phyloP scores from a whole-genome alignment of 2,329 filamentous ascomycete genomes.

The Volutella citrinella region DNA sequence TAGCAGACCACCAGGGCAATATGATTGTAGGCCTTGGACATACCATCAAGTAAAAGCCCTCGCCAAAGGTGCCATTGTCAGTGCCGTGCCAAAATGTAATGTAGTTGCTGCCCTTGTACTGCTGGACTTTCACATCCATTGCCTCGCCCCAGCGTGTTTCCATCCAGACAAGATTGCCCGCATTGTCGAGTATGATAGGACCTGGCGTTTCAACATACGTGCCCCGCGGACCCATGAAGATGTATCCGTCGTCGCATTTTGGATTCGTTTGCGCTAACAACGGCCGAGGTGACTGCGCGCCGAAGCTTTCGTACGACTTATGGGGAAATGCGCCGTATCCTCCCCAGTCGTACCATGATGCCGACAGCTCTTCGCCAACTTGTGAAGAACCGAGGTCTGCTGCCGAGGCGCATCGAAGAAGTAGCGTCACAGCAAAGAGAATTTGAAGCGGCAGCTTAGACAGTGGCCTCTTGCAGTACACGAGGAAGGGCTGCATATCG shows the following conservation, averaged over 20 bases:
- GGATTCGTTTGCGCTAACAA: conserved; percentile 26
- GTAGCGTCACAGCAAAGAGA: conserved; percentile 1
- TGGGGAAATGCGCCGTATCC: conserved; percentile 19
- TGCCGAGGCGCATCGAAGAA: conserved; percentile 3
- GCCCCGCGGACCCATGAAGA: conserved; percentile 38
- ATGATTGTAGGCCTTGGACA: conserved; percentile 2
- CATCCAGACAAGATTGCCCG: conserved; percentile 45
- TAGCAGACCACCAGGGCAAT: background rate
- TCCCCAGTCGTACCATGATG: conserved; percentile 20
- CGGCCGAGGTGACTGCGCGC: conserved; percentile 28
- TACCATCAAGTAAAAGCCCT: conserved; percentile 46
- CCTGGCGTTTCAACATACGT: conserved; percentile 34
- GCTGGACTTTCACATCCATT: conserved; percentile 22
- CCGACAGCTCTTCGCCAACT: conserved; percentile 1
- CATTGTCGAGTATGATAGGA: conserved; percentile 41
- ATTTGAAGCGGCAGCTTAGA: no score
- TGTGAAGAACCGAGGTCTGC: background rate
- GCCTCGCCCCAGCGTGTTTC: conserved; percentile 27
- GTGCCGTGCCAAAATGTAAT: conserved; percentile 35
- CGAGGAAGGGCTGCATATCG: no score
- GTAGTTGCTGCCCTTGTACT: conserved; percentile 13
- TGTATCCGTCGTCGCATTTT: conserved; percentile 34
- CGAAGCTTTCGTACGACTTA: conserved; percentile 18
- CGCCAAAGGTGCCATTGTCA: conserved; percentile 43
- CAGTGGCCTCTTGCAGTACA: no score